phyloP scores from a whole-genome alignment of 2,329 filamentous ascomycete species.

The Calonectria fujianensis region DNA sequence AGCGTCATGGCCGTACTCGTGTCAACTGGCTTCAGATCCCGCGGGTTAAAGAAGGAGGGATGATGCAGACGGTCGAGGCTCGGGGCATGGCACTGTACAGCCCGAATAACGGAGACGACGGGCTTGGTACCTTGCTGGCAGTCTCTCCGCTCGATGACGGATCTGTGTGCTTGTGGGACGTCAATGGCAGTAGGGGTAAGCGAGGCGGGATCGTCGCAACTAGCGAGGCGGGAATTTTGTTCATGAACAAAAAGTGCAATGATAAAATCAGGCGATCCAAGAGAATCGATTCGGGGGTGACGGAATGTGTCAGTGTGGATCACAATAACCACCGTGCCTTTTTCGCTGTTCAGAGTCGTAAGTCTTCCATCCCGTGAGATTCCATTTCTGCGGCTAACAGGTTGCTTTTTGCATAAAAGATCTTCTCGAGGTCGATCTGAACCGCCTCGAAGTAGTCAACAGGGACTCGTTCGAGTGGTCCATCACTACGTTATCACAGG shows the following conservation, averaged over 20 bases:
- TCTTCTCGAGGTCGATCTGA: slow-evolving; percentile 88
- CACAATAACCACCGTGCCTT: slow-evolving; percentile 80
- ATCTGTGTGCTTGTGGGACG: slow-evolving; percentile 90
- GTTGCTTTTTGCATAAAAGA: slow-evolving; percentile 56
- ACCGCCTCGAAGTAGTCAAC: slow-evolving; percentile 81
- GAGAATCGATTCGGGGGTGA: slow-evolving; percentile 82
- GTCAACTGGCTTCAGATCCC: slow-evolving; percentile 86
- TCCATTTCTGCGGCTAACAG: slow-evolving; percentile 8
- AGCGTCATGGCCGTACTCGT: slow-evolving; percentile 83
- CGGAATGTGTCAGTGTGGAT: slow-evolving; percentile 90
- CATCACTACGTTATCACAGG: slow-evolving; percentile 87
- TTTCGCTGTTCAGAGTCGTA: slow-evolving; percentile 85
- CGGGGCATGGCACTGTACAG: slow-evolving; percentile 83
- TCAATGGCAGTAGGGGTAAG: slow-evolving; percentile 72
- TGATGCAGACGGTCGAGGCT: slow-evolving; percentile 75
- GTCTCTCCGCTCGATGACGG: slow-evolving; percentile 90
- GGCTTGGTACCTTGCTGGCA: slow-evolving; percentile 69
- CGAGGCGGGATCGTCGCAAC: slow-evolving; percentile 79
- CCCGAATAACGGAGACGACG: slow-evolving; percentile 70
- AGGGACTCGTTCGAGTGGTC: slow-evolving; percentile 85
- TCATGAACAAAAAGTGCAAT: slow-evolving; percentile 69
- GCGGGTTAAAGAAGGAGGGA: slow-evolving; percentile 62
- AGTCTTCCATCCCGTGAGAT: slow-evolving; percentile 56
- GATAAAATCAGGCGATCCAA: slow-evolving; percentile 71
- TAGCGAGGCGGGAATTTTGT: slow-evolving; percentile 81